Conservation (phyloP, 192 early-diverging fungal species). For the Backusella morwellensis region DNA sequence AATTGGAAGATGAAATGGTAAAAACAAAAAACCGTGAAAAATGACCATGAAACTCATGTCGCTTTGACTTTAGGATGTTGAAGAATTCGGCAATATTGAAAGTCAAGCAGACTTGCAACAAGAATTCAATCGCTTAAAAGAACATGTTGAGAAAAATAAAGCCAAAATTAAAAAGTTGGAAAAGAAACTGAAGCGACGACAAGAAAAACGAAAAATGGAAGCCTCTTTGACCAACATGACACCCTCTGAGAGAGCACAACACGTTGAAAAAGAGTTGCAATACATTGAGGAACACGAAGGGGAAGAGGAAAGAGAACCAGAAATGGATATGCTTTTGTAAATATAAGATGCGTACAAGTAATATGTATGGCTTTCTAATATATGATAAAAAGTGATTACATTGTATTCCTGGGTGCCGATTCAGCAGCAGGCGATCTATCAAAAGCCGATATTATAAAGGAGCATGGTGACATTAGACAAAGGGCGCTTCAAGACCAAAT, state of each 20-base stretch:
- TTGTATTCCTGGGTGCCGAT: neutral
- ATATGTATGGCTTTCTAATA: neutral
- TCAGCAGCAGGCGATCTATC: slow-evolving; percentile 17
- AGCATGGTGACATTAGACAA: slow-evolving; percentile 5
- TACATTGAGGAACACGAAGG: neutral
- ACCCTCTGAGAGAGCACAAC: slow-evolving; percentile 20
- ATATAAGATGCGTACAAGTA: neutral
- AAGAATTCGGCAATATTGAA: neutral
- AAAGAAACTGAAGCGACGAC: neutral
- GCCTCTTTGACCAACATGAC: slow-evolving; percentile 15
- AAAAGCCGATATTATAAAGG: neutral
- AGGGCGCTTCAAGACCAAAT: slow-evolving; percentile 6
- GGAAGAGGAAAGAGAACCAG: slow-evolving; percentile 9
- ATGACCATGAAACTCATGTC: neutral
- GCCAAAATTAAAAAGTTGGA: neutral
- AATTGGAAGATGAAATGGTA: neutral
- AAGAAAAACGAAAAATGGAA: neutral
- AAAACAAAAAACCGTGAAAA: too few relatives aligned
- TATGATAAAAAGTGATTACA: slow-evolving; percentile 9
- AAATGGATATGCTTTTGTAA: slow-evolving; percentile 17
- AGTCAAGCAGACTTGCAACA: neutral
- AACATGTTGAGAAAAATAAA: neutral
- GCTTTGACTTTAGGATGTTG: neutral
- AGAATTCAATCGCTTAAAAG: neutral
- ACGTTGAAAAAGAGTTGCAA: slow-evolving; percentile 1